These are phyloP conservation scores for Phytophthora pluvialis DNA, from an alignment of 352 stramenopile genomes.

Conservation along the genomic window DNA sequence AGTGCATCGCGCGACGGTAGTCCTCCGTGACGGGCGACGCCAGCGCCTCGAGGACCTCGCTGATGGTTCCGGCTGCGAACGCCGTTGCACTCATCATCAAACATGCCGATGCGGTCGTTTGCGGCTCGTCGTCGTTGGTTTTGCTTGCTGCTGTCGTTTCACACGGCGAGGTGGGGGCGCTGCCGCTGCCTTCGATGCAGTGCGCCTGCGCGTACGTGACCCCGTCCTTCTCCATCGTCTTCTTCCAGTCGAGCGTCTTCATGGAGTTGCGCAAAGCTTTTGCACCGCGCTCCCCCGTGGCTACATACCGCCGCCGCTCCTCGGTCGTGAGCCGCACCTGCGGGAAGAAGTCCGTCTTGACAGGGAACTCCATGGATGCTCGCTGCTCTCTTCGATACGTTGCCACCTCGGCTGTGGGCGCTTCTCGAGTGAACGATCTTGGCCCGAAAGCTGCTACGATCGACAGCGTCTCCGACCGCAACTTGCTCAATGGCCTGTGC, in stretches of 20 bases:
- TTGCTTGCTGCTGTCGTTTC: slow-evolving; percentile 5
- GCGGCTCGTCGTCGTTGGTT: slow-evolving; percentile 2
- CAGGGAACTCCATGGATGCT: slow-evolving; percentile 75
- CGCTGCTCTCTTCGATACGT: neutral
- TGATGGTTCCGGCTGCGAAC: slow-evolving; percentile 59
- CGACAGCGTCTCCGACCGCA: slow-evolving; percentile 23
- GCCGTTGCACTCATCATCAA: slow-evolving; percentile 70
- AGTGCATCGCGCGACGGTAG: slow-evolving; percentile 71
- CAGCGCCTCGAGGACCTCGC: slow-evolving; percentile 70
- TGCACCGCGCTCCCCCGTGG: slow-evolving; percentile 50
- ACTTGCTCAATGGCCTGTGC: slow-evolving; percentile 31
- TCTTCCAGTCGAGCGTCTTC: slow-evolving; percentile 65
- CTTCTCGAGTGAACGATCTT: slow-evolving; percentile 1
- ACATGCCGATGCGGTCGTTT: slow-evolving; percentile 41
- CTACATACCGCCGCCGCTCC: slow-evolving; percentile 54
- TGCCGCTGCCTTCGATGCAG: slow-evolving; percentile 48
- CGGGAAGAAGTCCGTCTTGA: slow-evolving; percentile 79
- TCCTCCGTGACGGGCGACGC: slow-evolving; percentile 70
- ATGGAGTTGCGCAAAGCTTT: slow-evolving; percentile 49
- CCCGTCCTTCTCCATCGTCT: slow-evolving; percentile 58
- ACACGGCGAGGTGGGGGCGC: slow-evolving; percentile 8
- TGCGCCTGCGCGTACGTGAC: slow-evolving; percentile 70
- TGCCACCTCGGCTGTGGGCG: too few relatives aligned
- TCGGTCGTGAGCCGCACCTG: slow-evolving; percentile 53
- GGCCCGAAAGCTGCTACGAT: slow-evolving; percentile 1